phyloP scores from a whole-genome alignment of 1,284 basidiomycete species.

The Ceratobasidium sp. region DNA sequence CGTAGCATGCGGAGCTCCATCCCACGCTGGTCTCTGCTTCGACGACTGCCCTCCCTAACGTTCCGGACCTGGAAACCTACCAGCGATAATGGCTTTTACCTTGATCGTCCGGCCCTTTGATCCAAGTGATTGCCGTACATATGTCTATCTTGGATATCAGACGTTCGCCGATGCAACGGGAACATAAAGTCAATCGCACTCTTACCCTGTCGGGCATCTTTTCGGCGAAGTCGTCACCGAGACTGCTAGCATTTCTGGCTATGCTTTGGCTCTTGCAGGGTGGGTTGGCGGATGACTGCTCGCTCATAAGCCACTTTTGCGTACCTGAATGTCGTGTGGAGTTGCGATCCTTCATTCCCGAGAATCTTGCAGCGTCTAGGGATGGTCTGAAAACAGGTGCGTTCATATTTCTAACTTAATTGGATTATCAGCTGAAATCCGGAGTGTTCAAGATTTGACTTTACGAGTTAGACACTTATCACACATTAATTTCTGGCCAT shows the following conservation, averaged over 20 bases:
- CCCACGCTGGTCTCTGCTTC: conserved; percentile 11
- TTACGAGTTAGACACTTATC: conserved; percentile 34
- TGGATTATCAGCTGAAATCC: conserved; percentile 31
- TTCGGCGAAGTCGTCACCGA: background rate
- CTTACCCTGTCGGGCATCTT: background rate
- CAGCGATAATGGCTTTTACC: conserved; percentile 4
- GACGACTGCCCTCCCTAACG: background rate
- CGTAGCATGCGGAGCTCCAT: conserved; percentile 18
- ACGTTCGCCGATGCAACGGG: background rate
- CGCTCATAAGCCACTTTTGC: background rate
- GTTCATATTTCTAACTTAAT: conserved; percentile 33
- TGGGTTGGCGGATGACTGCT: conserved; percentile 12
- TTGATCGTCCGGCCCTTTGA: background rate
- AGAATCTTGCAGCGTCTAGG: conserved; percentile 5
- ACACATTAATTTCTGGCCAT: conserved; percentile 3
- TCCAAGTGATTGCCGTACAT: background rate
- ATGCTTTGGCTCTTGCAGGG: background rate
- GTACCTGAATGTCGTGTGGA: conserved; percentile 17
- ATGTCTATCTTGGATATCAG: conserved; percentile 4
- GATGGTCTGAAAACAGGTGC: conserved; percentile 13
- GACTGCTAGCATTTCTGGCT: no score
- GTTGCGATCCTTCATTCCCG: background rate
- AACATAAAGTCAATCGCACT: background rate
- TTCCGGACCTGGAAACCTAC: conserved; percentile 14
- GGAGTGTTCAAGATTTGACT: conserved; percentile 9